Percentiles rank a stretch among this genome's conserved stretches.
These are phyloP conservation scores for Hypoxylon cercidicola DNA, from an alignment of 495 filamentous ascomycete genomes.

Conservation along the genomic window DNA sequence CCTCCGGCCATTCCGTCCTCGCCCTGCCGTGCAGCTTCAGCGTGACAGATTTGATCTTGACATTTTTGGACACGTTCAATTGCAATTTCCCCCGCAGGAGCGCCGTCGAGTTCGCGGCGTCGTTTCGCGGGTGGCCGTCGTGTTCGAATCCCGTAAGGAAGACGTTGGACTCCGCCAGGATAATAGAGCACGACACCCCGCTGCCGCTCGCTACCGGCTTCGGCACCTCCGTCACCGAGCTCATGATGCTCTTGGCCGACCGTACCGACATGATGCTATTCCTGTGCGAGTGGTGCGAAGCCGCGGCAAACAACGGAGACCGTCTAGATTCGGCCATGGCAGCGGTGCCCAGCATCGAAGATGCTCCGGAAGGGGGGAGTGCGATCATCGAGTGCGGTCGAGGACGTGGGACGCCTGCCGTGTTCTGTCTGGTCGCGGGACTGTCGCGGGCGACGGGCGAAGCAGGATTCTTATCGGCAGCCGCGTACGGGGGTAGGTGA, in stretches of 20 bases:
- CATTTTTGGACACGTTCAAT: constrained; percentile 84
- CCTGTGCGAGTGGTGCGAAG: constrained; percentile 44
- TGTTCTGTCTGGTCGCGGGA: constrained; percentile 28
- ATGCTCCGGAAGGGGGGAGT: constrained; percentile 36
- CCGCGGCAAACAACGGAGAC: constrained; percentile 32
- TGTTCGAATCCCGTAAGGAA: constrained; percentile 94
- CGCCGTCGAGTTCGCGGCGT: constrained; percentile 67
- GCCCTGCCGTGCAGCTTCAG: constrained; percentile 87
- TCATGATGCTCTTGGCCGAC: constrained; percentile 55
- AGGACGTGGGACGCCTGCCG: constrained; percentile 7
- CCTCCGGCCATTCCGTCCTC: constrained; percentile 96
- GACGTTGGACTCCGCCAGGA: constrained; percentile 87
- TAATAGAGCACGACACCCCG: constrained; percentile 75
- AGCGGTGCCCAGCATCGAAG: constrained; percentile 36
- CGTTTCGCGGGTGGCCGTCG: constrained; percentile 71
- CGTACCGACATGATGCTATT: constrained; percentile 59
- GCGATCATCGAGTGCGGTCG: constrained; percentile 41
- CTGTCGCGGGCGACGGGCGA: constrained; percentile 8
- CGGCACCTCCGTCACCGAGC: constrained; percentile 60
- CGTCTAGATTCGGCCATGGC: constrained; percentile 43
- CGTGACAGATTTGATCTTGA: constrained; percentile 94
- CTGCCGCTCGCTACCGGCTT: constrained; percentile 80
- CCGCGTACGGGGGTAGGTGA: constrained; percentile 32
- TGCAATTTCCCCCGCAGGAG: constrained; percentile 87
- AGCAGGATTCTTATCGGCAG: constrained; percentile 17